Conservation (phyloP, 2,329 filamentous ascomycete species). For the Pseudogymnoascus sp. region DNA sequence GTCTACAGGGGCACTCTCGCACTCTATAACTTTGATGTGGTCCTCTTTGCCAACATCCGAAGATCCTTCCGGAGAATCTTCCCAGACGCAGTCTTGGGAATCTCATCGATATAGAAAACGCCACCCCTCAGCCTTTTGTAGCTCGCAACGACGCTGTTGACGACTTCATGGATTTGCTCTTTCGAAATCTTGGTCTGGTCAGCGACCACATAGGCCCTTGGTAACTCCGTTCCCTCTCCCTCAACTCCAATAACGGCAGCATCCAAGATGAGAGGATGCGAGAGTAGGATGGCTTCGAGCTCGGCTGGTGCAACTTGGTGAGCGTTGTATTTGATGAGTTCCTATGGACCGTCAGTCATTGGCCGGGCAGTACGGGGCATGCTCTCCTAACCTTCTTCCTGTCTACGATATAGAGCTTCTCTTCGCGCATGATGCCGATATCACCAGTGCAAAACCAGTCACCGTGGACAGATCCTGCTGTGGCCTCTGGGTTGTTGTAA, state of each 20-base stretch:
- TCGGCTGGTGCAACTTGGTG: conserved; percentile 38
- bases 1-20: neutral
- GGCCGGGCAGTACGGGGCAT: too few species aligned
- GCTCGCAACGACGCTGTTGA: conserved; percentile 18
- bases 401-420: conserved; percentile 59
- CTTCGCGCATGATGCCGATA: conserved; percentile 22
- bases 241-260: conserved; percentile 52
- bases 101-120: neutral
- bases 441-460: conserved; percentile 24
- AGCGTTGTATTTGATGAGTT: conserved; percentile 39
- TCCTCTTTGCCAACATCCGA: conserved; percentile 23
- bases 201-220: conserved; percentile 35
- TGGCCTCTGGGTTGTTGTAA: conserved; percentile 50
- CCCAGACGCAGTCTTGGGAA: neutral
- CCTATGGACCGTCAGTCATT: conserved; percentile 24
- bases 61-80: conserved; percentile 23
- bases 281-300: conserved; percentile 31
- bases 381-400: conserved; percentile 46
- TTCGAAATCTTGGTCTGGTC: conserved; percentile 23
- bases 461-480: conserved; percentile 22
- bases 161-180: conserved; percentile 27
- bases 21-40: neutral
- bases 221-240: conserved; percentile 32
- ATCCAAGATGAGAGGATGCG: conserved; percentile 40
- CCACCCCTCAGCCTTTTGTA: neutral